Conservation (phyloP, 345 rosid genomes). For the Corchorus capsularis region DNA sequence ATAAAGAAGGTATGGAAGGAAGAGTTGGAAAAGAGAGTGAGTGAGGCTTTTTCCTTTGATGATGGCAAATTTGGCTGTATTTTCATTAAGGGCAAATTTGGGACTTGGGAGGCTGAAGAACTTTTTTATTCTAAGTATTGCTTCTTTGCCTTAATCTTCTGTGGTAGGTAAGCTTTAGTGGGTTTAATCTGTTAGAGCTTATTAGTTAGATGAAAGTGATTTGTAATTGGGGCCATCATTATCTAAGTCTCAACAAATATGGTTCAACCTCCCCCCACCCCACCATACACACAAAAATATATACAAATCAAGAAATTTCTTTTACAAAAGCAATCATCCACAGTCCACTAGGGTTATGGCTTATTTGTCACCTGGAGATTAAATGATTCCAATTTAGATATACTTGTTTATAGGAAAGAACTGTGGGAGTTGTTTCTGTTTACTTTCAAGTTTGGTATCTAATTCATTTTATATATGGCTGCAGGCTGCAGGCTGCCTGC, state of each 20-base stretch:
- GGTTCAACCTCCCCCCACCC: constrained; percentile 28
- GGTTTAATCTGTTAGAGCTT: constrained; percentile 19
- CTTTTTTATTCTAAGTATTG: too few relatives aligned
- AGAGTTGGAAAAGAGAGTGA: background rate
- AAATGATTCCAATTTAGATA: background rate
- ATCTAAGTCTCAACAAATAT: constrained; percentile 9
- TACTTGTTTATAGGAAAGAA: background rate
- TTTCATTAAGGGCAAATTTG: too few relatives aligned
- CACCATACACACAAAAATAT: too few relatives aligned
- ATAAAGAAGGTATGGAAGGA: too few relatives aligned
- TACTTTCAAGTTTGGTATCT: background rate
- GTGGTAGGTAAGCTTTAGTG: constrained; percentile 25
- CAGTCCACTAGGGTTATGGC: too few relatives aligned
- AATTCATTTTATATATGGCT: too few relatives aligned
- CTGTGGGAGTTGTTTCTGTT: background rate
- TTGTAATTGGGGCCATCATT: constrained; percentile 2
- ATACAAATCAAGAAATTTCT: background rate
- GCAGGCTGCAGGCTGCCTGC: too few relatives aligned
- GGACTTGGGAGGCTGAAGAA: too few relatives aligned
- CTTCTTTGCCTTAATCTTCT: background rate
- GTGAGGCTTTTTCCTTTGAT: background rate
- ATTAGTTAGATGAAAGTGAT: constrained; percentile 22
- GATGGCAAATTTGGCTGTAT: constrained; percentile 2
- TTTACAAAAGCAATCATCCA: too few relatives aligned
- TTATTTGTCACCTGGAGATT: background rate